Conservation (phyloP, 2,329 filamentous ascomycete genomes). For the Trichoderma citrinoviride region DNA sequence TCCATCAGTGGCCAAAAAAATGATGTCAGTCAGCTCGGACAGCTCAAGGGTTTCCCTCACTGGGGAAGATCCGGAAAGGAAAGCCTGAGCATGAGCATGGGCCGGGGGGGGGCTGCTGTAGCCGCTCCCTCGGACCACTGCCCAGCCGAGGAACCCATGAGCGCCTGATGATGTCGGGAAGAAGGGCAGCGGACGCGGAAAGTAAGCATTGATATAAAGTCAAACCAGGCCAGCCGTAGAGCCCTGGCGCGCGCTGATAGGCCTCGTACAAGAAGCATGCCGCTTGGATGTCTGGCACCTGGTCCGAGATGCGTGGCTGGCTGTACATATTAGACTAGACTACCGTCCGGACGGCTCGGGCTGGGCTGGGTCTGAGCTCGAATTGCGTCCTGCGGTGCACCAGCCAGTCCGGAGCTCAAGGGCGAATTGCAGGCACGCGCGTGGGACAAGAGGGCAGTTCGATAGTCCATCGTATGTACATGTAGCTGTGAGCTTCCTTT, state of each 20-base stretch:
- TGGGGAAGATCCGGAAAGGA: background rate
- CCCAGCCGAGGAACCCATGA: background rate
- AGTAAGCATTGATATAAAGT: too few species aligned
- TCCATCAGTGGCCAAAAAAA: background rate
- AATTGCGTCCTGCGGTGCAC: background rate
- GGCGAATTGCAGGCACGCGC: background rate
- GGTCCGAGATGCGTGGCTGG: slow-evolving; percentile 1
- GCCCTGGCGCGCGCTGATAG: background rate
- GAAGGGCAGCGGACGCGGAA: background rate
- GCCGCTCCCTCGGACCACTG: background rate
- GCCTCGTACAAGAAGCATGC: background rate
- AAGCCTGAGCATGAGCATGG: background rate
- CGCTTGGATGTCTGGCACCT: background rate
- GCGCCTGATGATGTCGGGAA: background rate
- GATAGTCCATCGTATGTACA: background rate
- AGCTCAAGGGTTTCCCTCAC: background rate
- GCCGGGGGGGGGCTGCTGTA: background rate
- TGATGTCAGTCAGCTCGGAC: background rate
- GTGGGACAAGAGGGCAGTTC: background rate
- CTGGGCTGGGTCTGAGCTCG: background rate
- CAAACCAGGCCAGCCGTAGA: background rate
- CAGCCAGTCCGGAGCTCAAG: background rate
- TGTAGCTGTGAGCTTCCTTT: too few species aligned
- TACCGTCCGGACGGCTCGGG: slow-evolving; percentile 6
- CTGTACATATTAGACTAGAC: too few species aligned